These are phyloP conservation scores for Colletotrichum shisoi DNA, from an alignment of 2,329 filamentous ascomycete genomes.

Conservation along the genomic window DNA sequence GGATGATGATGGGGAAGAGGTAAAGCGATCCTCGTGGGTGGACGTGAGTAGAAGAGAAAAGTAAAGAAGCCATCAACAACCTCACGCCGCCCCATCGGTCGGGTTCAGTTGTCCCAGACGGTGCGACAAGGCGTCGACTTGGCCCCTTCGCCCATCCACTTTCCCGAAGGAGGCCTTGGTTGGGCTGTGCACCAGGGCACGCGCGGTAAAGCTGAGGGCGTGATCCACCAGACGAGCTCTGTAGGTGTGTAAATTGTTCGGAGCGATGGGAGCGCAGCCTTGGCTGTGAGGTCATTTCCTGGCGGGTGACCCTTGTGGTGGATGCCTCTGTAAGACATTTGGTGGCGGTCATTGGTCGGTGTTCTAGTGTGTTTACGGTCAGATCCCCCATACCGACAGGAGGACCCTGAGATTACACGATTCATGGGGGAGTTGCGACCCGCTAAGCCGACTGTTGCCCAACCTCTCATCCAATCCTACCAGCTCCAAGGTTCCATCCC, in stretches of 20 bases:
- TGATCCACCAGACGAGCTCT: slow-evolving; percentile 29
- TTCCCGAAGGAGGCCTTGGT: slow-evolving; percentile 3
- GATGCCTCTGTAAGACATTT: slow-evolving; percentile 22
- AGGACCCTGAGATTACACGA: slow-evolving; percentile 37
- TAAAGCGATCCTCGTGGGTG: too few relatives aligned
- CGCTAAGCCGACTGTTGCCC: neutral
- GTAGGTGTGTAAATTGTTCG: slow-evolving; percentile 15
- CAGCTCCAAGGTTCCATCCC: slow-evolving; percentile 10
- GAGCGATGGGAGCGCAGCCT: slow-evolving; percentile 26
- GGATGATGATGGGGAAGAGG: neutral
- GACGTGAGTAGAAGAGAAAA: neutral
- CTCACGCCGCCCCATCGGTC: neutral
- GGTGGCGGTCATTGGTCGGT: slow-evolving; percentile 23
- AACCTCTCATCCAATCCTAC: slow-evolving; percentile 8
- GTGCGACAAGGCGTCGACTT: slow-evolving; percentile 17
- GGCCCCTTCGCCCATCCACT: slow-evolving; percentile 6
- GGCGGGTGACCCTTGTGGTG: slow-evolving; percentile 32
- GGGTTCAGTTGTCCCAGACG: slow-evolving; percentile 7
- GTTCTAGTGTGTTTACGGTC: slow-evolving; percentile 17
- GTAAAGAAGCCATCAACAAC: slow-evolving; percentile 13
- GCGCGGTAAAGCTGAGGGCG: slow-evolving; percentile 30
- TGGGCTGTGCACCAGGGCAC: slow-evolving; percentile 35
- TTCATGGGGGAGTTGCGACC: neutral
- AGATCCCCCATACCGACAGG: slow-evolving; percentile 9
- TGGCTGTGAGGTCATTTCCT: slow-evolving; percentile 37